These are phyloP conservation scores for Solanum hybrid DNA, from an alignment of 305 asterid genomes.

Conservation along the genomic window DNA sequence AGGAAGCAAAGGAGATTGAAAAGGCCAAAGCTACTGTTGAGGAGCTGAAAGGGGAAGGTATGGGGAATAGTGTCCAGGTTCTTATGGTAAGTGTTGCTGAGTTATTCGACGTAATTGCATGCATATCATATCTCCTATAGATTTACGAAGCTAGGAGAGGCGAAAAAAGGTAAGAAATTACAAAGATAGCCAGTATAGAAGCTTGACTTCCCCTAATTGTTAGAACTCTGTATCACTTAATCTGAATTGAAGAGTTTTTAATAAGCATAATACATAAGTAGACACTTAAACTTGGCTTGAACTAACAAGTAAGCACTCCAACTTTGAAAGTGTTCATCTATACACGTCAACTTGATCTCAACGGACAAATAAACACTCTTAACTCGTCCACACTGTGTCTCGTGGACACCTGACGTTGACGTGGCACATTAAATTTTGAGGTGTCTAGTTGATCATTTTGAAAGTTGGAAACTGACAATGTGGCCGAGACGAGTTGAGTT, in stretches of 20 bases:
- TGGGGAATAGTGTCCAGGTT: slow-evolving; percentile 63
- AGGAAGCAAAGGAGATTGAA: slow-evolving; percentile 56
- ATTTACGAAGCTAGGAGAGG: not conserved
- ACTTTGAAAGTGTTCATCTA: not conserved
- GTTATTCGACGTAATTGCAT: not conserved
- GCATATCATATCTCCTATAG: not conserved
- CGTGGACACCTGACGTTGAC: not conserved
- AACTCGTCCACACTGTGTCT: not conserved
- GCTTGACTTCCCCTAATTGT: not conserved
- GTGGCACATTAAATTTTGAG: not conserved
- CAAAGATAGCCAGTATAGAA: not conserved
- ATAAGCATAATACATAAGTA: not conserved
- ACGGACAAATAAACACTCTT: not conserved
- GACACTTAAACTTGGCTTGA: not conserved
- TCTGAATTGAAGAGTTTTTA: not conserved
- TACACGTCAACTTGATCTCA: not conserved
- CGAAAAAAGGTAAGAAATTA: not conserved
- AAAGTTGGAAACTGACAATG: not conserved
- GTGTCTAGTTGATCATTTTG: not conserved
- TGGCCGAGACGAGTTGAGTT: not conserved
- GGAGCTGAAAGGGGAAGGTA: slow-evolving; percentile 70
- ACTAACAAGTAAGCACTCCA: not conserved
- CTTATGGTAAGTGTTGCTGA: slow-evolving; percentile 43
- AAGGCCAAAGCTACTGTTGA: slow-evolving; percentile 56
- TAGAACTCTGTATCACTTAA: not conserved